Conservation (phyloP, 768 basidiomycete genomes). For the Trametes sanguinea region DNA sequence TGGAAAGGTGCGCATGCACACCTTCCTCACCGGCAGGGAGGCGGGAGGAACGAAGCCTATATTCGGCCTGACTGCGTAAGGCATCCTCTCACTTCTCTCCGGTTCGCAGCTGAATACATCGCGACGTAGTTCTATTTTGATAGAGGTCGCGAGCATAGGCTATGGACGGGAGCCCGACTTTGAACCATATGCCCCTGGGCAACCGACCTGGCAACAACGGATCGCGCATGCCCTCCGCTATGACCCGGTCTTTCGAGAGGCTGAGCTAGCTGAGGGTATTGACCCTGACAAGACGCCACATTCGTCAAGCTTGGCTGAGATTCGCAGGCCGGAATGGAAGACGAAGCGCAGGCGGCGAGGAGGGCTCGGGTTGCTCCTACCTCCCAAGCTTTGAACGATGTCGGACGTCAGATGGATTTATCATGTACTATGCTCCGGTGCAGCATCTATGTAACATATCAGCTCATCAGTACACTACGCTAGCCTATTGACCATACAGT, state of each 20-base stretch:
- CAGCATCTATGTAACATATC: too few species aligned
- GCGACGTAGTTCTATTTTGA: conserved; percentile 48
- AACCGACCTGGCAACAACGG: conserved; percentile 43
- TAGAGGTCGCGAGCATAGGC: conserved; percentile 50
- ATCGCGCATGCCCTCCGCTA: conserved; percentile 45
- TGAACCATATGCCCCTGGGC: conserved; percentile 44
- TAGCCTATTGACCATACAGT: too few species aligned
- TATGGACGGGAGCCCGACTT: conserved; percentile 50
- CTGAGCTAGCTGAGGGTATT: conserved; percentile 29
- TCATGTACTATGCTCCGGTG: background rate
- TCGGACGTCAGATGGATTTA: background rate
- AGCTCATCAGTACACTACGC: too few species aligned
- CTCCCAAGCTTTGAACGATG: conserved; percentile 10
- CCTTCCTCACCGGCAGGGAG: conserved; percentile 86
- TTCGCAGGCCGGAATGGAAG: background rate
- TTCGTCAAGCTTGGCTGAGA: conserved; percentile 10
- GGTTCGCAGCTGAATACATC: background rate
- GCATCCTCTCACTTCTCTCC: conserved; percentile 19
- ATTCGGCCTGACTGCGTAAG: conserved; percentile 85
- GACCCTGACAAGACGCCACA: conserved; percentile 29
- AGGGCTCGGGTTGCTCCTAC: background rate
- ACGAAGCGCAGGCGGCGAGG: conserved; percentile 6
- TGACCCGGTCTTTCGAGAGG: conserved; percentile 29
- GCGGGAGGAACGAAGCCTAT: conserved; percentile 86
- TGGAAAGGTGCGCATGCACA: conserved; percentile 60